phyloP scores from a whole-genome alignment of 1,139 yeast genomes.

The Hemisphaericaspora xylofermentans region DNA sequence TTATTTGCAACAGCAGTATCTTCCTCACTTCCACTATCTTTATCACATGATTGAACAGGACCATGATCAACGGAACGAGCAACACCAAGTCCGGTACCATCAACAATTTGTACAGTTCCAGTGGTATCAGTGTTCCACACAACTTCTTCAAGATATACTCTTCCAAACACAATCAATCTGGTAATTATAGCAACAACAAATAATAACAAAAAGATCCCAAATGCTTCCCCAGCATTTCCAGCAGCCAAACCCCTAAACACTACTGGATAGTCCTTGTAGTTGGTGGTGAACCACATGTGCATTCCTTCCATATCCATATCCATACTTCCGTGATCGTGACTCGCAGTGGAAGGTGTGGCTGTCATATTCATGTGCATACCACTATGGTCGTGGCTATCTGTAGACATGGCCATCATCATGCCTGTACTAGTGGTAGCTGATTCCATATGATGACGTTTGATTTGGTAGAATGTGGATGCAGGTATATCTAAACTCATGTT shows the following conservation, averaged over 20 bases:
- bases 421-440: not conserved
- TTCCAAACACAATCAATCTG: conserved; percentile 57
- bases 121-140: conserved; percentile 52
- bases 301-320: conserved; percentile 28
- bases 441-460: not conserved
- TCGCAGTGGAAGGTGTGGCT: conserved; percentile 17
- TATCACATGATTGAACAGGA: not conserved
- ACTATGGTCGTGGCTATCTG: conserved; percentile 10
- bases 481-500: not conserved
- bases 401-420: conserved; percentile 6
- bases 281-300: conserved; percentile 58
- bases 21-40: conserved; percentile 1
- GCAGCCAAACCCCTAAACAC: conserved; percentile 57
- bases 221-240: conserved; percentile 55
- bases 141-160: conserved; percentile 63
- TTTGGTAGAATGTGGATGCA: not conserved
- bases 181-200: conserved; percentile 57
- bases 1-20: conserved; percentile 2
- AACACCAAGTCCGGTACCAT: conserved; percentile 10
- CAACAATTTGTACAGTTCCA: conserved; percentile 8
- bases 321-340: conserved; percentile 22
- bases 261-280: conserved; percentile 57
- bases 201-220: conserved; percentile 66
- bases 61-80: not conserved
- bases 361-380: conserved; percentile 15